These are phyloP conservation scores for Lanzia echinophila DNA, from an alignment of 2,329 filamentous ascomycete species.

Conservation along the genomic window DNA sequence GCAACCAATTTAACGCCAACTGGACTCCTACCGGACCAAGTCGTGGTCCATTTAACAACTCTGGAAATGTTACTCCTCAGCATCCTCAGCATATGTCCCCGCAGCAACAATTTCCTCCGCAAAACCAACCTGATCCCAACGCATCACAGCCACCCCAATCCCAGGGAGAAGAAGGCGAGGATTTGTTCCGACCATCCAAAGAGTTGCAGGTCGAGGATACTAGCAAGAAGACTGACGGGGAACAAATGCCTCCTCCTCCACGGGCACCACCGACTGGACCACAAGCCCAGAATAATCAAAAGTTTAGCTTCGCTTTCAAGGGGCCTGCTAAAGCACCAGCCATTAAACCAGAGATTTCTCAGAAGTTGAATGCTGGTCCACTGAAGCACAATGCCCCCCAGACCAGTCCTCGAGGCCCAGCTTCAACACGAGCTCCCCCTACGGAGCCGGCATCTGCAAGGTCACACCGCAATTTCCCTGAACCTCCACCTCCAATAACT, in stretches of 20 bases:
- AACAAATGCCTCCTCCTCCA: conserved; percentile 47
- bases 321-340: conserved; percentile 54
- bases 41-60: conserved; percentile 38
- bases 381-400: conserved; percentile 21
- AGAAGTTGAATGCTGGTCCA: conserved; percentile 55
- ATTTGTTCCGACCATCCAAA: conserved; percentile 56
- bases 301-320: conserved; percentile 94
- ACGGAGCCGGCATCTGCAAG: conserved; percentile 49
- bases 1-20: conserved; percentile 57
- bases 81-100: conserved; percentile 30
- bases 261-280: conserved; percentile 41
- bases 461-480: conserved; percentile 22
- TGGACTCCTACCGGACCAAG: conserved; percentile 55
- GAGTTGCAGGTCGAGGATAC: conserved; percentile 59
- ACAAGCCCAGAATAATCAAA: conserved; percentile 42
- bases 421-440: conserved; percentile 38
- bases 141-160: conserved; percentile 29
- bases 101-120: conserved; percentile 24
- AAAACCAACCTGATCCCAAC: conserved; percentile 16
- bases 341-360: conserved; percentile 57
- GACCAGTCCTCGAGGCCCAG: conserved; percentile 34
- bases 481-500: conserved; percentile 35
- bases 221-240: conserved; percentile 41
- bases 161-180: conserved; percentile 45
- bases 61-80: conserved; percentile 30